Evolutionary conservation across 805 yeast genomes (phyloP).

Genomic region (Teunomyces tritomae): DNA sequence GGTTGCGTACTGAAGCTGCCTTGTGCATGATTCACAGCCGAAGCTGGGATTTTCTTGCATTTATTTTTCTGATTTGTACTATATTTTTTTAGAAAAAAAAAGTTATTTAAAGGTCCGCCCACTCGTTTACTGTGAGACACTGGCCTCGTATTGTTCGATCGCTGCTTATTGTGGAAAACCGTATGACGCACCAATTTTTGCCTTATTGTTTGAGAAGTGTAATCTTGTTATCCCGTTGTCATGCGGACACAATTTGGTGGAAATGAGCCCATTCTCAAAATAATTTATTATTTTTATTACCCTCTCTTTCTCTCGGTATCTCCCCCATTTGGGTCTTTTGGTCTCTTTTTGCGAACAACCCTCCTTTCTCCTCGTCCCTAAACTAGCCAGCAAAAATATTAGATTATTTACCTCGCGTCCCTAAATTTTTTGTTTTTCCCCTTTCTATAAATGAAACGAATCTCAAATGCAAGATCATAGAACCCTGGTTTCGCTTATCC

Average conservation of each 20-base stretch:
- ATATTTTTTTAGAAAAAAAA: not conserved
- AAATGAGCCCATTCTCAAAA: not conserved
- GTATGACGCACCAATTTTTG: not conserved
- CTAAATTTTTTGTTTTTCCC: too few relatives aligned
- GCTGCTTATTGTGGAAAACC: not conserved
- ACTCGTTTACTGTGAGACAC: not conserved
- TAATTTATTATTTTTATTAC: not conserved
- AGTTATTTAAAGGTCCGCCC: not conserved
- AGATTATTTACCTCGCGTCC: too few relatives aligned
- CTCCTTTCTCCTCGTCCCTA: too few relatives aligned
- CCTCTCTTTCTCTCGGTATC: not conserved
- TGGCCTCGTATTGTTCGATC: not conserved
- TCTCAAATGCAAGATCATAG: not conserved
- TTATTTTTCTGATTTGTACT: not conserved
- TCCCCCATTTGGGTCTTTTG: too few relatives aligned
- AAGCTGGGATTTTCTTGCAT: not conserved
- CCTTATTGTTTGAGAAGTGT: not conserved
- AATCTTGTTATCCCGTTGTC: not conserved
- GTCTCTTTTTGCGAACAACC: too few relatives aligned
- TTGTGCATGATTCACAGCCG: not conserved
- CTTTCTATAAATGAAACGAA: not conserved
- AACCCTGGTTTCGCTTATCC: too few relatives aligned
- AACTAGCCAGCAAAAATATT: too few relatives aligned
- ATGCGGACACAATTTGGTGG: not conserved
- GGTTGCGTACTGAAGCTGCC: not conserved